Evolutionary conservation across 2,329 filamentous ascomycete species (phyloP), one percentile per base, ranked within the genome.

Genomic region (Alternaria infectoria): DNA sequence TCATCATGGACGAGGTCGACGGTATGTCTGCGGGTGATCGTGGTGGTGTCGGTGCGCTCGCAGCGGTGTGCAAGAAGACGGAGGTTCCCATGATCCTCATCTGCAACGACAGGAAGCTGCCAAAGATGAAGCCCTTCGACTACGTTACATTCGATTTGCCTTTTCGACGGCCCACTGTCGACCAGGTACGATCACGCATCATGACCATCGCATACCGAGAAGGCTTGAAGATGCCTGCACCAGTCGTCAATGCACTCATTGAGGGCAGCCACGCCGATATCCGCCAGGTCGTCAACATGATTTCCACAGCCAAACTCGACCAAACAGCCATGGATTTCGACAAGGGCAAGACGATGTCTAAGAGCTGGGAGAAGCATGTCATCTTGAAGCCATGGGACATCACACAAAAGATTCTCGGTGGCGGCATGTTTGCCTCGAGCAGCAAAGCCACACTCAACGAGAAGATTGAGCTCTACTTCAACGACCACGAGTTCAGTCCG

Each of bases 1-100:
- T 99, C 52, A 93, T 99, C 81, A 98, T 99, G 96, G 96, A 99
- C 72, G 96, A 99, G 81, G 96, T 99, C 5, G 96, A 99, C 74
- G 96, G 96, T 56, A 98, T 99, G 96, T 98, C 95, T 65, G 94
- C 93, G 36, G 96, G 96, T 76, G 96, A 99, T 77, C 90, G 96
- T 65, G 96, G 96, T 69, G 96, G 96, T 79, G 96, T 99, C 51
- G 96, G 94, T 54, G 96, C 96, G 28, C 85, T 99, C 60, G 95
- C 96, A 60, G 93, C 96, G 62, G 91, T 97, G 57, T 97, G 95
- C 85, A 97, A 92, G 83, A 97, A 97, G 85, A 96, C 94, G 0
- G 90, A 96, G 71, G 89, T 99, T 23, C 96, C 96, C 1, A 90
- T 99, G 77, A 98, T 99, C 70, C 86, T 99, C 58, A 98, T 99